Base-by-base conservation (phyloP, 108 stramenopile genomes). In the Parmales sp. region DNA sequence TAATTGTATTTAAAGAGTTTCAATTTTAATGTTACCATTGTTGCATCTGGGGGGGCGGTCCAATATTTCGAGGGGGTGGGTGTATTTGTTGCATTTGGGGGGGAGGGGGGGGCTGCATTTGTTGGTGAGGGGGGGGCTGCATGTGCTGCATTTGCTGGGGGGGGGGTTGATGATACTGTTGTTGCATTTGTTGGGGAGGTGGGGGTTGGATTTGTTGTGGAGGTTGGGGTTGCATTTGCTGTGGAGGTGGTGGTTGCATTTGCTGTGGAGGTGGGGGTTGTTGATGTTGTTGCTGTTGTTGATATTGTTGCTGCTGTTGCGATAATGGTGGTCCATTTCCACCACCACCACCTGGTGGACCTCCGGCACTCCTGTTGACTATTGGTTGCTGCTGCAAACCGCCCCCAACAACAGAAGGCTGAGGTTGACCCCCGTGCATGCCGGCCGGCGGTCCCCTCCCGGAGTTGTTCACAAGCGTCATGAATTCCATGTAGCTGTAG, bases 401-500 rank as follows among this genome's bases (percentile, higher is more conserved):
- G n/a, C 11, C 49, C 23, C 49, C 49, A 18, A 50, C 23, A 5
- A 6, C 7, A 50, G 49, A 23, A 20, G 49, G 49, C 7, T 18
- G 49, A 19, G 8, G 41, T 43, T 13, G 13, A 43, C 41, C 13
- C 41, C 11, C n/a, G 9, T 6, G 6, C 49, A 50, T 50, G 8
- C 41, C 41, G 11, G 6, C 5, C 54, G 54, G 54, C 3, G 54
- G 54, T 26, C 54, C 54, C 9, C 54, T 34, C 54, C 31, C 38
- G 6, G 18, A 46, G 18, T 7, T 75, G 38, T 83, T 73, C 11
- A 88, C 84, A 69, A 84, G 82, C 41, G 72, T 51, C 82, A 96
- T 85, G 72, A 88, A 96, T 70, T 96, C 95, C 34, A 78, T 72
- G 71, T 96, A 96, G 51, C 80, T 86, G 75, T 81, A 90, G 1